Evolutionary conservation across 2,329 filamentous ascomycete genomes (phyloP).

Genomic region (Berkeleyomyces basicola): DNA sequence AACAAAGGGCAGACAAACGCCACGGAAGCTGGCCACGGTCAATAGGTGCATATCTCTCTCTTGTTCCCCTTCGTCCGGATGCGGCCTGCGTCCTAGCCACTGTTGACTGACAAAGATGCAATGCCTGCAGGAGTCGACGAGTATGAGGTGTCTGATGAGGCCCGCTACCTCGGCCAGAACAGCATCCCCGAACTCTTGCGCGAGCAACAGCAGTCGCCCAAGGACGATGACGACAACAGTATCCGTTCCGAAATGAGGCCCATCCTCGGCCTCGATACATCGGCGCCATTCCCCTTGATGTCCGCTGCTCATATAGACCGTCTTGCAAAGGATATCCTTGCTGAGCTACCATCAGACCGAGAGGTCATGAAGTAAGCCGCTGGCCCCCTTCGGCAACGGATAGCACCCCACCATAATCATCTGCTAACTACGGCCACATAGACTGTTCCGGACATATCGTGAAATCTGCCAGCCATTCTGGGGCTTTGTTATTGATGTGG

Average conservation of each 20-base stretch:
- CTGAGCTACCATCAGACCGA: conserved; percentile 45
- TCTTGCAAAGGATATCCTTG: conserved; percentile 42
- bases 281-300: conserved; percentile 51
- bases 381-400: background rate
- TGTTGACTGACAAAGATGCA: conserved; percentile 3
- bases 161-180: conserved; percentile 49
- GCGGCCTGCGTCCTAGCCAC: background rate
- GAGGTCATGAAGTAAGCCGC: conserved; percentile 48
- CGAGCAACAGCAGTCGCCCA: conserved; percentile 37
- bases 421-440: conserved; percentile 18
- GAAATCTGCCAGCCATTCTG: conserved; percentile 51
- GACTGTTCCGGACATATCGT: conserved; percentile 49
- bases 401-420: background rate
- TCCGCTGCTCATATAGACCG: conserved; percentile 43
- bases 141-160: conserved; percentile 35
- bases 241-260: conserved; percentile 50
- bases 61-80: conserved; percentile 5
- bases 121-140: conserved; percentile 27
- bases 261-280: conserved; percentile 48
- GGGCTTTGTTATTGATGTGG: conserved; percentile 50
- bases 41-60: conserved; percentile 20
- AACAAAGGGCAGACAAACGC: conserved; percentile 21
- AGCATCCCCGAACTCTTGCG: conserved; percentile 49
- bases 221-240: conserved; percentile 35
- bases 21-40: conserved; percentile 28